A percentile compares a stretch with the other conserved stretches of the same genome.
Conservation (phyloP, 345 rosid species). For the Alliaria petiolata region DNA sequence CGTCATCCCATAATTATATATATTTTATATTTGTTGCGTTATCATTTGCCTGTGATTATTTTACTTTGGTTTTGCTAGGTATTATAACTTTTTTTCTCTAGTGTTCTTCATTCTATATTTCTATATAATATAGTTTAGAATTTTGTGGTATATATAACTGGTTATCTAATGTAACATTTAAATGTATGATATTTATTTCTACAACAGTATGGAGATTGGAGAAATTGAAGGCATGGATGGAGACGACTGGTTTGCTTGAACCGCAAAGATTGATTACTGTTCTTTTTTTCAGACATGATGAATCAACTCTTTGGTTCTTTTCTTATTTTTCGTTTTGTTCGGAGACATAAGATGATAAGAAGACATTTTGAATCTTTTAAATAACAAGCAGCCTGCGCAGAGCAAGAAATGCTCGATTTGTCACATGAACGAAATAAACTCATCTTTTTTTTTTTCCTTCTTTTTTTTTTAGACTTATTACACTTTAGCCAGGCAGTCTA, state of each 20-base stretch:
- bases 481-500: not conserved
- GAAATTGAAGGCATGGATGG: conserved; percentile 83
- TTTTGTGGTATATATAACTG: not conserved
- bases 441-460: not conserved
- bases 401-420: conserved; percentile 20
- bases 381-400: conserved; percentile 44
- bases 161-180: not conserved
- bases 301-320: conserved; percentile 55
- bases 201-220: conserved; percentile 88
- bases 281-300: conserved; percentile 30
- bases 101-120: too few relatives aligned
- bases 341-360: too few relatives aligned
- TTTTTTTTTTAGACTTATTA: not conserved
- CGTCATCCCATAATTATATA: conserved; percentile 13
- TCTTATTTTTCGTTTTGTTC: not conserved
- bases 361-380: conserved; percentile 23
- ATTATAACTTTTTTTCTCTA: too few relatives aligned
- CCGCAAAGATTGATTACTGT: conserved; percentile 64
- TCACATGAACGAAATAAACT: conserved; percentile 36
- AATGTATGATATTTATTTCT: conserved; percentile 10
- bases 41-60: conserved; percentile 7
- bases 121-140: not conserved
- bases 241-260: conserved; percentile 84
- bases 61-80: not conserved
- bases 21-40: not conserved